Evolutionary conservation across 2,329 filamentous ascomycete genomes (phyloP).

Genomic region (Nannizziopsis barbatae): DNA sequence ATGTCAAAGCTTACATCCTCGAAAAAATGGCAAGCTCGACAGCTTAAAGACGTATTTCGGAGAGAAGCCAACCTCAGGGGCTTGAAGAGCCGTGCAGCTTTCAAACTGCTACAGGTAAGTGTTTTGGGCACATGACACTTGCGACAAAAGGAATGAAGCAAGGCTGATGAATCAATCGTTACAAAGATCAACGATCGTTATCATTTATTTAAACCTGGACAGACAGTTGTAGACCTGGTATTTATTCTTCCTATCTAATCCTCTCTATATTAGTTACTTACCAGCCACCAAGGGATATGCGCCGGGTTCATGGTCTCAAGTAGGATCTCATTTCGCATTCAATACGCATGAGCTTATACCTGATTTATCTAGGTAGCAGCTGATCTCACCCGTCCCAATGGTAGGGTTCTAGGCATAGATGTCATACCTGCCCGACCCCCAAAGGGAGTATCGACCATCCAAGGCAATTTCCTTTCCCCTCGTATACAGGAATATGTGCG

Average conservation of each 20-base stretch:
- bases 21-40: constrained; percentile 71
- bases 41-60: constrained; percentile 60
- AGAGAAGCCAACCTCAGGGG: constrained; percentile 65
- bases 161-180: constrained; percentile 7
- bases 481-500: constrained; percentile 65
- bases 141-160: not conserved
- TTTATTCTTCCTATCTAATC: not conserved
- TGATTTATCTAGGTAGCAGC: constrained; percentile 57
- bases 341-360: not conserved
- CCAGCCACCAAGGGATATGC: constrained; percentile 33
- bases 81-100: constrained; percentile 82
- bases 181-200: constrained; percentile 69
- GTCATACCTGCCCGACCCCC: constrained; percentile 87
- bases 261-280: not conserved
- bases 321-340: not conserved
- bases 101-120: constrained; percentile 74
- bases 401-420: constrained; percentile 81
- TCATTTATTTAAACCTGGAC: constrained; percentile 62
- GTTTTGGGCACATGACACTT: not conserved
- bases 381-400: constrained; percentile 62
- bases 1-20: constrained; percentile 41
- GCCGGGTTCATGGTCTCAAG: constrained; percentile 52
- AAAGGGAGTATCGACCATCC: constrained; percentile 81
- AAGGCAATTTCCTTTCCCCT: constrained; percentile 79
- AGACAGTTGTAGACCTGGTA: constrained; percentile 83